A percentile compares a stretch with the other conserved stretches of the same genome.
Conservation (phyloP, 345 rosid genomes). For the Eucalyptus tenuipes region DNA sequence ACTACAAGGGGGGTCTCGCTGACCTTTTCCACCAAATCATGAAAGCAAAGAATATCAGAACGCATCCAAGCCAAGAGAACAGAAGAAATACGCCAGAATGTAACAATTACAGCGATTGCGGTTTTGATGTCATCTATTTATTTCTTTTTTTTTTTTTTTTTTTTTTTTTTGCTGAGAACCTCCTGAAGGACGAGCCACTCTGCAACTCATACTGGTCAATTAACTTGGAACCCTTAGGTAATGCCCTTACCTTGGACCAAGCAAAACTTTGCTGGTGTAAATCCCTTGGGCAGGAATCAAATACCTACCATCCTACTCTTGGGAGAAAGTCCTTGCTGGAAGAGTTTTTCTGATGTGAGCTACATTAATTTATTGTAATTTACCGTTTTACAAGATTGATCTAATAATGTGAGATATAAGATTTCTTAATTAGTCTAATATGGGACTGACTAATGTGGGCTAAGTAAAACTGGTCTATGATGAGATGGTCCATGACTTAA, state of each 20-base stretch:
- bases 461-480: no score
- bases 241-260: background rate
- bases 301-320: background rate
- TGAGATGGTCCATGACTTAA: no score
- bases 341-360: accelerated
- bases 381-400: accelerated
- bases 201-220: background rate
- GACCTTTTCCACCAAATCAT: background rate
- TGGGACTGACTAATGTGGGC: no score
- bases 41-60: background rate
- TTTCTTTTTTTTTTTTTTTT: no score
- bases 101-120: background rate
- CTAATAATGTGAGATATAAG: no score
- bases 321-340: accelerated
- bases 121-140: background rate
- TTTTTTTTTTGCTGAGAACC: background rate
- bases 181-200: background rate
- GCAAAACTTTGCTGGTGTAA: background rate
- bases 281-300: background rate
- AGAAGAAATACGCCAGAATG: no score
- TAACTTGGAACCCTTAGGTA: background rate
- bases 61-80: background rate
- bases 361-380: no score
- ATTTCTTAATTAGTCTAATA: no score
- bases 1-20: background rate